Conservation (phyloP, 306 rosid genomes). For the Cercis canadensis region DNA sequence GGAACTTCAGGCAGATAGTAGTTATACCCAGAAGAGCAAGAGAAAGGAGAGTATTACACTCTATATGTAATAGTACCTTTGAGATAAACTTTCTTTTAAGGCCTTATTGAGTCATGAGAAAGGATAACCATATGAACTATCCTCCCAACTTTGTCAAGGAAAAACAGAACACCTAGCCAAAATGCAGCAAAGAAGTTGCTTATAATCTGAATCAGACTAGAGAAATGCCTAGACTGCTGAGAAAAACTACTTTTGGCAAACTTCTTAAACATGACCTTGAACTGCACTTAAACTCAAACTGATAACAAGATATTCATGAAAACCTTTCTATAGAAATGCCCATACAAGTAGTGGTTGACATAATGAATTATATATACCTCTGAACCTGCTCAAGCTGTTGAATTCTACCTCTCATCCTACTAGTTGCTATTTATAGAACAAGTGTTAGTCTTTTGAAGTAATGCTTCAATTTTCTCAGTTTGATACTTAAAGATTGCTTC, state of each 20-base stretch:
- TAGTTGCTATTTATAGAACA: no score
- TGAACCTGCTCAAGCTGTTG: no score
- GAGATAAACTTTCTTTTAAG: slow-evolving; percentile 44
- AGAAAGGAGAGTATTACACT: slow-evolving; percentile 28
- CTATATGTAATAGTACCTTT: slow-evolving; percentile 33
- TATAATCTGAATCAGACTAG: slow-evolving; percentile 31
- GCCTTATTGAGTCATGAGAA: slow-evolving; percentile 47
- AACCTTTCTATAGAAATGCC: slow-evolving; percentile 15
- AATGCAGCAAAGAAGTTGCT: slow-evolving; percentile 44
- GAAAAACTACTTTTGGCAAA: slow-evolving; percentile 11
- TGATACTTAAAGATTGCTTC: no score
- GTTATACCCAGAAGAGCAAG: slow-evolving; percentile 34
- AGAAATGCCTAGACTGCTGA: slow-evolving; percentile 23
- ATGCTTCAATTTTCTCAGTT: no score
- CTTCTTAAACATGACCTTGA: slow-evolving; percentile 16
- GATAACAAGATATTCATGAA: slow-evolving; percentile 10
- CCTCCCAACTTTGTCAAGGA: slow-evolving; percentile 48
- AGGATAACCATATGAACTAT: slow-evolving; percentile 48
- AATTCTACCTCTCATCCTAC: no score
- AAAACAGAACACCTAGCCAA: slow-evolving; percentile 45
- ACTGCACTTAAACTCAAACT: not conserved
- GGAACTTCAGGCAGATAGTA: slow-evolving; percentile 32
- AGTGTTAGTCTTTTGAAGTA: no score
- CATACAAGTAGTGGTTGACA: no score
- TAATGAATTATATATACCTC: no score